phyloP scores from a whole-genome alignment of 441 rosid genomes.

The Cnidoscolus chayamansa region DNA sequence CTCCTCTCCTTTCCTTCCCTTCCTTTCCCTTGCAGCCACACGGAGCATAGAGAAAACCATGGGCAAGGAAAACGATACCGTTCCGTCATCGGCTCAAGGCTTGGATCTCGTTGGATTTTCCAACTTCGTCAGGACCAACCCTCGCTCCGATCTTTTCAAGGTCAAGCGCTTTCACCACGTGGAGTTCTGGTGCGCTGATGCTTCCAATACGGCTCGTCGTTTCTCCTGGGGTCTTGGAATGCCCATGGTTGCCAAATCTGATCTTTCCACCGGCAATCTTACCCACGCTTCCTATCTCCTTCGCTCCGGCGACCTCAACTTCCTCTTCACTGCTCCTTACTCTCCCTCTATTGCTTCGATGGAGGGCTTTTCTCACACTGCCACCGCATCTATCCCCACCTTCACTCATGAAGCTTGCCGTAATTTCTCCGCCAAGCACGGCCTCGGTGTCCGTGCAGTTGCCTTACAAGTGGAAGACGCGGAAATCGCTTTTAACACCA shows the following conservation, averaged over 20 bases:
- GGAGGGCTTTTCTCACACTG: constrained; percentile 21
- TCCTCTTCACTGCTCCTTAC: constrained; percentile 82
- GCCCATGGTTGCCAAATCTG: constrained; percentile 71
- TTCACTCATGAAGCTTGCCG: constrained; percentile 44
- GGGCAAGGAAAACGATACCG: constrained; percentile 18
- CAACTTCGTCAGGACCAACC: constrained; percentile 60
- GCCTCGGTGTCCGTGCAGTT: constrained; percentile 68
- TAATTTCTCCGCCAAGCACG: constrained; percentile 59
- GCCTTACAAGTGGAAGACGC: constrained; percentile 77
- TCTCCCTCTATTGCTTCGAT: constrained; percentile 58
- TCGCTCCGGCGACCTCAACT: constrained; percentile 68
- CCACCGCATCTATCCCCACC: constrained; percentile 60
- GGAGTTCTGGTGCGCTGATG: constrained; percentile 85
- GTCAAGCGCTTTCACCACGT: constrained; percentile 73
- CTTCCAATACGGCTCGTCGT: constrained; percentile 68
- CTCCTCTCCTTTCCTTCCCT: too few relatives aligned
- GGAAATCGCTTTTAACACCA: constrained; percentile 45
- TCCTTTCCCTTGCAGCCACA: too few relatives aligned
- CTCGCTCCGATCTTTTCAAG: constrained; percentile 61
- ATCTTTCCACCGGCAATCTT: constrained; percentile 77
- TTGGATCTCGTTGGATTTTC: constrained; percentile 66
- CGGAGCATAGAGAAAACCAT: neutral
- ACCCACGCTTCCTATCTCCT: constrained; percentile 80
- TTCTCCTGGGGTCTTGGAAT: constrained; percentile 91
- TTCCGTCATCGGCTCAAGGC: neutral